Conservation (phyloP, 2,329 filamentous ascomycete genomes). For the Monascus ruber region DNA sequence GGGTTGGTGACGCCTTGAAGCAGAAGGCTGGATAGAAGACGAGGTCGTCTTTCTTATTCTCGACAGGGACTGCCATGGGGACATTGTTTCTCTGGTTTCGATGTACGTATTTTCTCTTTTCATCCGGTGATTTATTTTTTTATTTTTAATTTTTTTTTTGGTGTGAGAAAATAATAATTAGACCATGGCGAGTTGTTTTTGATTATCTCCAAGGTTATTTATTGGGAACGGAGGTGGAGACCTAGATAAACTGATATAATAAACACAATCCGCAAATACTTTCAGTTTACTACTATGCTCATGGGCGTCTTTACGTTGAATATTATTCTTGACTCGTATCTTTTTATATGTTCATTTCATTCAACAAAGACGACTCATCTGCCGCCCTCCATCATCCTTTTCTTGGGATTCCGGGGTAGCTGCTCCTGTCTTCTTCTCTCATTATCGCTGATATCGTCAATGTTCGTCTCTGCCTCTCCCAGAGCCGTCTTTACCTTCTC, state of each 20-base stretch:
- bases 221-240: too few relatives aligned
- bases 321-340: too few relatives aligned
- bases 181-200: too few relatives aligned
- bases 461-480: slow-evolving; percentile 20
- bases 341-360: too few relatives aligned
- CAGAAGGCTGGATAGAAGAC: slow-evolving; percentile 48
- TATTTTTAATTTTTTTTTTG: too few relatives aligned
- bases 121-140: too few relatives aligned
- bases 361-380: not conserved
- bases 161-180: too few relatives aligned
- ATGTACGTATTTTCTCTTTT: not conserved
- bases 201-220: too few relatives aligned
- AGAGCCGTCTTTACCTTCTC: slow-evolving; percentile 17
- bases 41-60: slow-evolving; percentile 10
- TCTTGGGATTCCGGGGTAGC: slow-evolving; percentile 33
- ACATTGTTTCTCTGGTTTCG: slow-evolving; percentile 10
- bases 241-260: too few relatives aligned
- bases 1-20: slow-evolving; percentile 50
- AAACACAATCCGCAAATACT: too few relatives aligned
- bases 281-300: too few relatives aligned
- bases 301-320: too few relatives aligned
- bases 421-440: slow-evolving; percentile 27
- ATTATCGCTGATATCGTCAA: slow-evolving; percentile 28
- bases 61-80: slow-evolving; percentile 9
- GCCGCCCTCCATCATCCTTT: slow-evolving; percentile 35